Base-by-base conservation (phyloP, 2,329 filamentous ascomycete species). In the Botrytis galanthina region DNA sequence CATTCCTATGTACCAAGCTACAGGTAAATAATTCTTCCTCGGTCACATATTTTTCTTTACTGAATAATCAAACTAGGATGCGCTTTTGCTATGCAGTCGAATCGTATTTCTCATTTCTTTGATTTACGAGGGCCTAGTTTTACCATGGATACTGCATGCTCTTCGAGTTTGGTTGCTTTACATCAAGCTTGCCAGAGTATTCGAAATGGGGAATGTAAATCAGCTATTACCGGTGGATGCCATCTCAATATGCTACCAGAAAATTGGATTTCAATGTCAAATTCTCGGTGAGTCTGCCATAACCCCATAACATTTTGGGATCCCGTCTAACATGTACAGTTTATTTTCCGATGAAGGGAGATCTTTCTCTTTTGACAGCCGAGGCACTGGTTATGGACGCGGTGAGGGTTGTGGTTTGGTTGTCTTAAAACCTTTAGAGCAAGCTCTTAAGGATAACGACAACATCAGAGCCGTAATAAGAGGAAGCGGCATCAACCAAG, bases 351-450 rank as follows among this genome's bases (percentile, higher is more conserved):
- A 77, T 42, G 73, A 78, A 48, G 79, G 79, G 18, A 73, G 76
- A 48, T 81, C 76, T 18, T 79, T 85, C 74, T 87, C 86, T 70
- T 91, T 89, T 75, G 89, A 91, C 75, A 78, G 83, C 29, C 83
- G 85, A 1, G 90, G 88, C 22, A 86, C 89, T 74, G 90, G 90
- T 0, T 92, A 92, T 76, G 89, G 86, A 0, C 84, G 89, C 57
- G 90, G 89, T 2, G 90, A 92, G 76, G 90, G 89, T 0, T 83
- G 88, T 39, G 88, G 84, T 0, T 84, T 87, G 16, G 80, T 92
- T 1, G 78, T 91, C 6, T 78, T 92, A 60, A 92, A 92, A 80
- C 84, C 85, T 6, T 81, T 91, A 0, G 81, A 83, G 8, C 86
- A 89, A 78, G 90, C 90, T 1, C 76, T 91, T 6, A 82, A 82